These are phyloP conservation scores for Syncephalastrum racemosum DNA, from an alignment of 371 early-diverging fungal genomes.

Conservation along the genomic window DNA sequence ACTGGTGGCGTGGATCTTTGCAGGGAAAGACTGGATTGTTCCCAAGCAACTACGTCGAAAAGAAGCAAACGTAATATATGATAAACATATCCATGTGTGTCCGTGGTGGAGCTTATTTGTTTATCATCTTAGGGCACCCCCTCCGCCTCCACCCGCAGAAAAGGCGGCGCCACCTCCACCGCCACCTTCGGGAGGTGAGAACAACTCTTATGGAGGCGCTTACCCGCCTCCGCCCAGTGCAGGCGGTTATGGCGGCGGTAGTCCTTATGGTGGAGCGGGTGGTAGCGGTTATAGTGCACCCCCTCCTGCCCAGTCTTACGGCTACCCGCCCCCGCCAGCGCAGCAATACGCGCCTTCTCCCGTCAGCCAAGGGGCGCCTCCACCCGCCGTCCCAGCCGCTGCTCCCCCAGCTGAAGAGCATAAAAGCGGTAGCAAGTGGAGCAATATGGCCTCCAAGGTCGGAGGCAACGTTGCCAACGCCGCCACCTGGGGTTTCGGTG, in stretches of 20 bases:
- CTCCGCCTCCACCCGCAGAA: slow-evolving; percentile 15
- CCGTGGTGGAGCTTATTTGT: background rate
- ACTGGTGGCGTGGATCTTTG: slow-evolving; percentile 37
- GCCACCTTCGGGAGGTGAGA: slow-evolving; percentile 10
- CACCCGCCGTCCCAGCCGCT: slow-evolving; percentile 14
- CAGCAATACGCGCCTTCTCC: background rate
- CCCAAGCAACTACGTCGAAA: slow-evolving; percentile 29
- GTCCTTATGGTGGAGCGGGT: slow-evolving; percentile 4
- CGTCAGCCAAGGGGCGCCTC: slow-evolving; percentile 5
- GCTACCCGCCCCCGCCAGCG: slow-evolving; percentile 14
- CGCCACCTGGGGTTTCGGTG: slow-evolving; percentile 49
- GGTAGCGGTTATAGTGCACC: slow-evolving; percentile 12
- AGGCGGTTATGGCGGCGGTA: background rate
- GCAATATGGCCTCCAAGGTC: slow-evolving; percentile 24
- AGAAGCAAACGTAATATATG: slow-evolving; percentile 9
- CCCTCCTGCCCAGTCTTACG: slow-evolving; percentile 12
- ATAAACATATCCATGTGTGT: background rate
- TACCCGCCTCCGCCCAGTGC: slow-evolving; percentile 16
- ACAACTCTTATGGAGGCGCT: slow-evolving; percentile 5
- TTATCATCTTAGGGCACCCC: slow-evolving; percentile 6
- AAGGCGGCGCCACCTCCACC: slow-evolving; percentile 10
- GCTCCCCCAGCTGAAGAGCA: slow-evolving; percentile 18
- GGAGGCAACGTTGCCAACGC: slow-evolving; percentile 33
- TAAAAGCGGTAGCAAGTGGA: slow-evolving; percentile 9
- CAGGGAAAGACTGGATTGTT: slow-evolving; percentile 32